Percentiles rank a stretch among this genome's conserved stretches.
phyloP scores from a whole-genome alignment of 352 stramenopile genomes.

The Phytophthora pinifolia region DNA sequence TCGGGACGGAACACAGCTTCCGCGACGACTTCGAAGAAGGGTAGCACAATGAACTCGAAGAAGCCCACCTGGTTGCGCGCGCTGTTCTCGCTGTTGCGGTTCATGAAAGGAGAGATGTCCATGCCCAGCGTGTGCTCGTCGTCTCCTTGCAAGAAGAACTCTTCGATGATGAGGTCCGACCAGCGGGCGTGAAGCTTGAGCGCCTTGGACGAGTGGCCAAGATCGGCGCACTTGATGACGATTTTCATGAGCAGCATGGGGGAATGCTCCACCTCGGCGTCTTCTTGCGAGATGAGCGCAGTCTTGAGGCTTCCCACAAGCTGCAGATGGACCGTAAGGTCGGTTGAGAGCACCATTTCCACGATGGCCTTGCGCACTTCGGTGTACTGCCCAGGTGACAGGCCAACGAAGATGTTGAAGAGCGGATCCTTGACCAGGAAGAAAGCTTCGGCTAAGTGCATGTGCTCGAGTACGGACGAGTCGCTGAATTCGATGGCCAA shows the following conservation, averaged over 20 bases:
- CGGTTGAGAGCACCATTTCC: constrained; percentile 85
- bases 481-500: constrained; percentile 85
- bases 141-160: constrained; percentile 96
- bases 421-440: constrained; percentile 64
- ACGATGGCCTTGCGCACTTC: constrained; percentile 84
- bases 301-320: constrained; percentile 81
- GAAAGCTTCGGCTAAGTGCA: constrained; percentile 86
- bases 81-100: constrained; percentile 87
- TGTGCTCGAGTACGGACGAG: constrained; percentile 78
- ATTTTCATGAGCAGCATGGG: constrained; percentile 87
- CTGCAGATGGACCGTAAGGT: constrained; percentile 80
- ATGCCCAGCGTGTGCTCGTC: constrained; percentile 89
- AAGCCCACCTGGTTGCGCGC: constrained; percentile 85
- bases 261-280: constrained; percentile 68
- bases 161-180: constrained; percentile 91
- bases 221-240: constrained; percentile 90
- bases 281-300: constrained; percentile 76
- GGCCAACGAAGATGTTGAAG: constrained; percentile 76
- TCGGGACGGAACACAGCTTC: constrained; percentile 74
- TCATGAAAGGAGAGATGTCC: constrained; percentile 92
- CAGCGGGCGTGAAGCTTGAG: constrained; percentile 84
- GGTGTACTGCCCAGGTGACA: constrained; percentile 51
- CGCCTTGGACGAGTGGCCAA: constrained; percentile 91
- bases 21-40: constrained; percentile 79
- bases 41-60: constrained; percentile 86